These are phyloP conservation scores for Trichosporon coremiiforme DNA, from an alignment of 1,284 basidiomycete species.

Conservation along the genomic window DNA sequence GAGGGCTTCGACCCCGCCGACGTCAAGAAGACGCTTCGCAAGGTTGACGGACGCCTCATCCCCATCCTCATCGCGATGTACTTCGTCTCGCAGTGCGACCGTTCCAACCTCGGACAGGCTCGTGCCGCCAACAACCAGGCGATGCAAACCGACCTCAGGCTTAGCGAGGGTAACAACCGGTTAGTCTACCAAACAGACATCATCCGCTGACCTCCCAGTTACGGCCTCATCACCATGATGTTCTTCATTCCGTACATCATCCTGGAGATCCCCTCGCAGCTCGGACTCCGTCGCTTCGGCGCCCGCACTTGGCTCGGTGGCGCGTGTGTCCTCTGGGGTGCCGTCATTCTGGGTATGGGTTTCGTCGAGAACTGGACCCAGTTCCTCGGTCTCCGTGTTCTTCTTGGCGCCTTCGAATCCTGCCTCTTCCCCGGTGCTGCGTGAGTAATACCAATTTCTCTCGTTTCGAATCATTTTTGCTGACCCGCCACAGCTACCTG, in stretches of 20 bases:
- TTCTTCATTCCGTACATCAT: constrained; percentile 56
- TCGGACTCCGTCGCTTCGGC: constrained; percentile 38
- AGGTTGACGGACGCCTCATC: constrained; percentile 28
- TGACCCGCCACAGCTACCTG: constrained; percentile 54
- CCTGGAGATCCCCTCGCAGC: constrained; percentile 39
- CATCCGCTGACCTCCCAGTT: constrained; percentile 37
- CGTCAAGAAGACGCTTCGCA: constrained; percentile 21
- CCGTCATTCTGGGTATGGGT: constrained; percentile 44
- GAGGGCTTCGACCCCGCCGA: constrained; percentile 27
- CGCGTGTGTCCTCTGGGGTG: constrained; percentile 47
- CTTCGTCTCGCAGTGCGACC: constrained; percentile 31
- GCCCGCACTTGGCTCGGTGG: constrained; percentile 28
- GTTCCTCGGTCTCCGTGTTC: constrained; percentile 36
- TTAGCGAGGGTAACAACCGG: constrained; percentile 45
- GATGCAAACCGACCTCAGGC: constrained; percentile 42
- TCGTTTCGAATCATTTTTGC: constrained; percentile 47
- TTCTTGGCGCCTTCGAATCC: constrained; percentile 56
- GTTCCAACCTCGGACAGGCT: constrained; percentile 37
- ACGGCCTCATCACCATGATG: constrained; percentile 50
- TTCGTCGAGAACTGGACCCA: constrained; percentile 42
- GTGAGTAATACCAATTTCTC: constrained; percentile 40
- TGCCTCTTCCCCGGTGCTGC: constrained; percentile 54
- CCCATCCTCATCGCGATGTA: constrained; percentile 29
- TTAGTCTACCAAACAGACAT: constrained; percentile 45
- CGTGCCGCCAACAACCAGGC: constrained; percentile 28